Conservation (phyloP, 768 basidiomycete genomes). For the Epithele typhae region DNA sequence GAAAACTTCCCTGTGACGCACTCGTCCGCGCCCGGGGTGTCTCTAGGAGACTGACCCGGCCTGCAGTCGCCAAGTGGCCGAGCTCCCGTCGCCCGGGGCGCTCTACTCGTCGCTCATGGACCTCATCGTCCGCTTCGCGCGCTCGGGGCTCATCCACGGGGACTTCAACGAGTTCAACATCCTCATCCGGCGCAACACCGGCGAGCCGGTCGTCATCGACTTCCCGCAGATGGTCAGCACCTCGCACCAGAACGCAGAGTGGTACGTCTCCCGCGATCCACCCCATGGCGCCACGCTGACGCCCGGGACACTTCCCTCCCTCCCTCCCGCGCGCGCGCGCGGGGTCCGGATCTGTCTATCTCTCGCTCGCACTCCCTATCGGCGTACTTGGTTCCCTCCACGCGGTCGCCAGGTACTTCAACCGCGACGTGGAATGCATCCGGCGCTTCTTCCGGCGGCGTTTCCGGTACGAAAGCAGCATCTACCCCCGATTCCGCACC, state of each 20-base stretch:
- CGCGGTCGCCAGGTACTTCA: constrained; percentile 82
- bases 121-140: constrained; percentile 91
- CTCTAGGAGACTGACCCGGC: background rate
- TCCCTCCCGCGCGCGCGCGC: no score
- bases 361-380: no score
- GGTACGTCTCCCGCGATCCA: constrained; percentile 53
- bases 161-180: constrained; percentile 99
- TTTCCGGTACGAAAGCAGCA: constrained; percentile 86
- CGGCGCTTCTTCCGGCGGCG: constrained; percentile 86
- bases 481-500: constrained; percentile 84
- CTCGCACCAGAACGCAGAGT: constrained; percentile 95
- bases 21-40: background rate
- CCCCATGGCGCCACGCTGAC: background rate
- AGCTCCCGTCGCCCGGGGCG: constrained; percentile 80
- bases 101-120: constrained; percentile 94
- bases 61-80: constrained; percentile 78
- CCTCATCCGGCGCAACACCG: constrained; percentile 72
- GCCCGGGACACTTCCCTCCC: no score
- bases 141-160: constrained; percentile 94
- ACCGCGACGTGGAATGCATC: constrained; percentile 97
- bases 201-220: constrained; percentile 89
- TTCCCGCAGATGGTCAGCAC: constrained; percentile 99
- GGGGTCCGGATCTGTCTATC: no score
- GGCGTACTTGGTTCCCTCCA: no score
- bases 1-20: constrained; percentile 23